These are phyloP conservation scores for Suhomyces atakaporum DNA, from an alignment of 1,139 yeast species.

Conservation along the genomic window DNA sequence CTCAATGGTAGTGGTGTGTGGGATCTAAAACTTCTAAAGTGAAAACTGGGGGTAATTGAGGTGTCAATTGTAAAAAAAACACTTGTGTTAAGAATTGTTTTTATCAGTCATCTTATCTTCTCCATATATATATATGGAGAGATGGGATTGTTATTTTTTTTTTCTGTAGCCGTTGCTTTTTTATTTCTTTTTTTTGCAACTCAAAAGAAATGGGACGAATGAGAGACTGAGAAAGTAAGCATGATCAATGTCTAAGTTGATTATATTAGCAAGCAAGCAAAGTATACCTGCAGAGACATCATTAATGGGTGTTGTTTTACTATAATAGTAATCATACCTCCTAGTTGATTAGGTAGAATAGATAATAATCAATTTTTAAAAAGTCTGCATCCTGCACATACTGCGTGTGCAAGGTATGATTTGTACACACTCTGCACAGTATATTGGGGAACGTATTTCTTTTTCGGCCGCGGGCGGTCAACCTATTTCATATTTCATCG, in stretches of 20 bases:
- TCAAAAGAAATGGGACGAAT: conserved; percentile 13
- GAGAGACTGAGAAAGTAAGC: conserved; percentile 11
- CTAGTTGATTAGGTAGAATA: too few relatives aligned
- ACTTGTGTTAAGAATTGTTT: conserved; percentile 1
- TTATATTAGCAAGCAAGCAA: too few relatives aligned
- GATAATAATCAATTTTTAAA: too few relatives aligned
- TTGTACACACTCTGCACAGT: conserved; percentile 12
- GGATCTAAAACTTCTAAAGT: background rate
- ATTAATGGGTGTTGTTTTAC: too few relatives aligned
- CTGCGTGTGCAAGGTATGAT: conserved; percentile 12
- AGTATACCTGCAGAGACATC: too few relatives aligned
- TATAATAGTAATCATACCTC: too few relatives aligned
- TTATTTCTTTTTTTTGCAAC: conserved; percentile 11
- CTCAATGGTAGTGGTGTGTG: conserved; percentile 1
- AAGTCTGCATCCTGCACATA: conserved; percentile 6
- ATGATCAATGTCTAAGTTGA: too few relatives aligned
- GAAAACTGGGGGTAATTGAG: conserved; percentile 2
- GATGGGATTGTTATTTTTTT: conserved; percentile 11
- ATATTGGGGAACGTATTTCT: conserved; percentile 12
- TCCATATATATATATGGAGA: conserved; percentile 11
- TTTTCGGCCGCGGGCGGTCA: conserved; percentile 8
- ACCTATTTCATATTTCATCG: background rate
- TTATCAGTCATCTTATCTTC: conserved; percentile 12
- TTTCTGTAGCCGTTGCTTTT: conserved; percentile 13
- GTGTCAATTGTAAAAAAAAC: conserved; percentile 2